These are phyloP conservation scores for Hyaloscypha variabilis DNA, from an alignment of 495 filamentous ascomycete species.

Conservation along the genomic window DNA sequence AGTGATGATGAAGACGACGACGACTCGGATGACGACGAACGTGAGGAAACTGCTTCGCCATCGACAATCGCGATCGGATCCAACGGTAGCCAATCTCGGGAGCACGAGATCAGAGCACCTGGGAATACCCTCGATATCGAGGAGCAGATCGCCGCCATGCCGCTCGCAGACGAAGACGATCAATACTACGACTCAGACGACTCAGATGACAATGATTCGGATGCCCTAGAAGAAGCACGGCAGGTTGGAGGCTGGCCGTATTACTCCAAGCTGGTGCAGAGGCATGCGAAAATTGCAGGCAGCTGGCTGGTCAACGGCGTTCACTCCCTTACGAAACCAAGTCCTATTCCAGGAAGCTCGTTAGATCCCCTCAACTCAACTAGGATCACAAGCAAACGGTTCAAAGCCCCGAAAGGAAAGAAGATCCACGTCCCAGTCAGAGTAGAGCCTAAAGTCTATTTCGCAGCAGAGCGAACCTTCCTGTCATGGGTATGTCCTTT, in stretches of 20 bases:
- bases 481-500: constrained; percentile 73
- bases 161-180: constrained; percentile 66
- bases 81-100: constrained; percentile 43
- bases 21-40: constrained; percentile 44
- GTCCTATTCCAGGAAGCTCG: constrained; percentile 41
- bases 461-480: constrained; percentile 94
- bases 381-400: constrained; percentile 62
- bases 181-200: constrained; percentile 92
- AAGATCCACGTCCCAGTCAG: constrained; percentile 92
- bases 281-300: constrained; percentile 40
- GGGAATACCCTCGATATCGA: constrained; percentile 70
- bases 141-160: constrained; percentile 68
- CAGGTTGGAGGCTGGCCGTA: constrained; percentile 74
- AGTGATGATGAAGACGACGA: constrained; percentile 69
- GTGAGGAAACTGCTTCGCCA: neutral
- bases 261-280: constrained; percentile 55
- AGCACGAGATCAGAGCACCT: constrained; percentile 46
- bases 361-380: constrained; percentile 37
- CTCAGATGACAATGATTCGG: constrained; percentile 68
- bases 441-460: constrained; percentile 97
- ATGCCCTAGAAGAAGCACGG: constrained; percentile 71
- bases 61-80: constrained; percentile 6
- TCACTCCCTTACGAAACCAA: constrained; percentile 45
- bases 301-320: constrained; percentile 6
- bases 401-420: constrained; percentile 90